Conservation (phyloP, 164 flowering plant species). For the Vitis vinifera region DNA sequence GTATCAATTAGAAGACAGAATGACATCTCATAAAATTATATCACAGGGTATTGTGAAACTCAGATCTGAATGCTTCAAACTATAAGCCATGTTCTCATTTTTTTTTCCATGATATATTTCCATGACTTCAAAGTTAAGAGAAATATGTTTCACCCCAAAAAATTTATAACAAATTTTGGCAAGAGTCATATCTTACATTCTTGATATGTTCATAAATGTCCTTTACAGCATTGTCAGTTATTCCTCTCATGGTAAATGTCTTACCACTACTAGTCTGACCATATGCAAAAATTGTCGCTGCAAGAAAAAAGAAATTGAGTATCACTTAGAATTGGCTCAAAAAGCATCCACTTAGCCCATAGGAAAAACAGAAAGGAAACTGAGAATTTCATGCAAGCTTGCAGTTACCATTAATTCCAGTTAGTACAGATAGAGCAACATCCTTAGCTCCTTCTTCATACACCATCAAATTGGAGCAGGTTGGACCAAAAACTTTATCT, state of each 20-base stretch:
- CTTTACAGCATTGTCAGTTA: conserved; percentile 61
- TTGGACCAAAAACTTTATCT: conserved; percentile 76
- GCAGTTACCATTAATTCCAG: conserved; percentile 71
- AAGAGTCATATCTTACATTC: conserved; percentile 39
- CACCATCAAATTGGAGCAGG: conserved; percentile 51
- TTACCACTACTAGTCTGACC: conserved; percentile 94
- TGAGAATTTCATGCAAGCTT: background rate
- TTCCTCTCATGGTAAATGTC: conserved; percentile 89
- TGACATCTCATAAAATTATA: no score
- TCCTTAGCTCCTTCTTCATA: conserved; percentile 86
- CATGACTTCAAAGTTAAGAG: background rate
- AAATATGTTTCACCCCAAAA: conserved; percentile 7
- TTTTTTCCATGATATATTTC: background rate
- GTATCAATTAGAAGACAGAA: background rate
- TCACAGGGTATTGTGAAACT: background rate
- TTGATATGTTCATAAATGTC: conserved; percentile 71
- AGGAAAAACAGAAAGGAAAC: background rate
- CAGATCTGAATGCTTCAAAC: background rate
- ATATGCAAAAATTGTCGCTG: conserved; percentile 90
- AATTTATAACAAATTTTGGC: background rate
- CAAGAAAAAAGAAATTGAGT: conserved; percentile 9
- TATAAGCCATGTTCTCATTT: background rate
- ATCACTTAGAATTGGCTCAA: background rate
- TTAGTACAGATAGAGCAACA: conserved; percentile 76
- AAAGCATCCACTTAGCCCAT: background rate